phyloP scores from a whole-genome alignment of 108 stramenopile genomes.

The Ochromonas danica region DNA sequence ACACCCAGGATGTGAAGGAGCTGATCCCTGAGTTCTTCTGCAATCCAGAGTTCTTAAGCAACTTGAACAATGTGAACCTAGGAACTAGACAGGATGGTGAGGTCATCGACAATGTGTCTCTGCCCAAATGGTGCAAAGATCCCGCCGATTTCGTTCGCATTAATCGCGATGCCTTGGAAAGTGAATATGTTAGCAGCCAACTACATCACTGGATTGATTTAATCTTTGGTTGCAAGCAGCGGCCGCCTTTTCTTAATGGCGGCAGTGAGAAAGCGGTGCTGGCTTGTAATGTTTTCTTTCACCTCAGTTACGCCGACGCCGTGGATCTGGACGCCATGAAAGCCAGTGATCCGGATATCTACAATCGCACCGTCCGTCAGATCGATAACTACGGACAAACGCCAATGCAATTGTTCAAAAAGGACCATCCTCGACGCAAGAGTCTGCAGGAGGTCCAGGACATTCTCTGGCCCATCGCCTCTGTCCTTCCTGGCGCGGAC shows the following conservation, averaged over 20 bases:
- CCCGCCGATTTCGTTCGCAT: conserved; percentile 52
- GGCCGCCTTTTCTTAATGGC: conserved; percentile 26
- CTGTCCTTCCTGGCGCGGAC: conserved; percentile 44
- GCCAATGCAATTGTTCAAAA: conserved; percentile 40
- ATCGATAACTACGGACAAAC: conserved; percentile 45
- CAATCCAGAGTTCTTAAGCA: conserved; percentile 73
- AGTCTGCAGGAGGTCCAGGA: conserved; percentile 43
- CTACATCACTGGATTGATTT: conserved; percentile 58
- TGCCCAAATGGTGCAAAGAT: conserved; percentile 89
- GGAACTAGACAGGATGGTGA: conserved; percentile 75
- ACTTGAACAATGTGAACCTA: conserved; percentile 79
- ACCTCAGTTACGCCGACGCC: conserved; percentile 48
- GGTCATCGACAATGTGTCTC: conserved; percentile 74
- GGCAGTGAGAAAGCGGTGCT: conserved; percentile 37
- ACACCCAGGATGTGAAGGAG: conserved; percentile 63
- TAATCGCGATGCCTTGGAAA: conserved; percentile 44
- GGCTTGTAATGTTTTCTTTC: conserved; percentile 49
- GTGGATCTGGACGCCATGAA: conserved; percentile 49
- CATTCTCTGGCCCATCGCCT: conserved; percentile 54
- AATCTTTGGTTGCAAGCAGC: conserved; percentile 48
- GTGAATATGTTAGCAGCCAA: conserved; percentile 21
- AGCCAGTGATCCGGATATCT: conserved; percentile 30
- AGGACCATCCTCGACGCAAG: conserved; percentile 28
- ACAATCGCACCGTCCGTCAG: conserved; percentile 31
- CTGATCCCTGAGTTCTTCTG: conserved; percentile 37